Conservation (phyloP, 202 grass and related monocot species). For the Cymbopogon flexuosus region DNA sequence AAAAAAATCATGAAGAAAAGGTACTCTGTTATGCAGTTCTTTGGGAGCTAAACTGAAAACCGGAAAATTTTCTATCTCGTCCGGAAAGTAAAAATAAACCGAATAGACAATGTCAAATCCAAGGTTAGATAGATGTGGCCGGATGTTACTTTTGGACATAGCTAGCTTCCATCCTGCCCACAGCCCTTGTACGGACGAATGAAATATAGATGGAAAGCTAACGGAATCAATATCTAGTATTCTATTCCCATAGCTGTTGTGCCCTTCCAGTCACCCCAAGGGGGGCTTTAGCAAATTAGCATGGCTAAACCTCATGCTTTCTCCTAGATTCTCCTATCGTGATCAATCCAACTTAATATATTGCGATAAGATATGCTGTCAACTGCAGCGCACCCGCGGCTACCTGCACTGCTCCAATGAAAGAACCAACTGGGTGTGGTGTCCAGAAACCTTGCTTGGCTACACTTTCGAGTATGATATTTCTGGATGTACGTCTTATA, state of each 20-base stretch:
- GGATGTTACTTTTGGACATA: constrained; percentile 44
- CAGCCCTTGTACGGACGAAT: constrained; percentile 37
- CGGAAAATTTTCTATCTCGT: background rate
- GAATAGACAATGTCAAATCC: constrained; percentile 39
- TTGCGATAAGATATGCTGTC: constrained; percentile 40
- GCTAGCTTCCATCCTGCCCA: constrained; percentile 40
- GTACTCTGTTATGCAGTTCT: constrained; percentile 4
- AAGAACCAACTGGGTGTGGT: constrained; percentile 39
- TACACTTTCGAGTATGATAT: constrained; percentile 41
- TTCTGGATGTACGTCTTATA: constrained; percentile 26
- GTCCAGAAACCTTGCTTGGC: constrained; percentile 35
- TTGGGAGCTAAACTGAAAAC: constrained; percentile 11
- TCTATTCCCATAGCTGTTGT: constrained; percentile 17
- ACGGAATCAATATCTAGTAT: constrained; percentile 37
- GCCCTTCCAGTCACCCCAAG: constrained; percentile 39
- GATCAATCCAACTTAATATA: constrained; percentile 35
- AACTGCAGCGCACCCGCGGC: constrained; percentile 26
- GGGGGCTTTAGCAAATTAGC: constrained; percentile 22
- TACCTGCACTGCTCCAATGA: constrained; percentile 30
- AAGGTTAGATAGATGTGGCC: constrained; percentile 7
- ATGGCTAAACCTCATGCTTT: constrained; percentile 33
- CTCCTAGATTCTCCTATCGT: constrained; percentile 44
- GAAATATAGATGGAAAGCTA: constrained; percentile 30
- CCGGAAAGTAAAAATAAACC: background rate
- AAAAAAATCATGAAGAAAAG: background rate